Base-by-base conservation (phyloP, 2,329 filamentous ascomycete genomes). In the Gaeumannomyces sp. region DNA sequence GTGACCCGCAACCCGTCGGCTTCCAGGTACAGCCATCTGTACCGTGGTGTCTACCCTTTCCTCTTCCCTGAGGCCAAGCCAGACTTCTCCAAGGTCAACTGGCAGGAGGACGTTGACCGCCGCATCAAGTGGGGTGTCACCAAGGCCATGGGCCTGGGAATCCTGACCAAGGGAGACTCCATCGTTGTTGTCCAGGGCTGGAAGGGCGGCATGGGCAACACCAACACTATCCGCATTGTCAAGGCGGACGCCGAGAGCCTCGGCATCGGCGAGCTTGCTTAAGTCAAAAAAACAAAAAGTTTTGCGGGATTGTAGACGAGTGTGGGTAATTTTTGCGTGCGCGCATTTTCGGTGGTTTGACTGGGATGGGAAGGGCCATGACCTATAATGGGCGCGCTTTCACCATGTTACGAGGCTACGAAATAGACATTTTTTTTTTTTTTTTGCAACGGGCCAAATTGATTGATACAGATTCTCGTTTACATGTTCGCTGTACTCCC, bases 1-100 rank as follows among this genome's bases (percentile, higher is more conserved):
- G 91, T 99, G 69, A 97, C 94, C 69, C 90, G 95, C 73, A 97
- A 90, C 77, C 80, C 87, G 61, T 87, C 85, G 70, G 92, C 95
- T 63, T 90, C 93, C 67, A 86, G 95, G 80, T 98, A 95, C 79
- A 90, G 88, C 70, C 95, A 99, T 79, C 81, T 99, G 77, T 98
- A 97, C 83, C 94, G 95, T 76, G 95, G 95, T 72, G 94, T 99
- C 68, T 99, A 97, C 77, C 95, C 95, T 66, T 99, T 99, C 90
- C 84, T 90, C 74, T 98, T 97, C 85, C 86, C 89, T 64, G 91
- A 97, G 83, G 80, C 82, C 73, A 98, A 98, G 88, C 95, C 95
- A 72, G 92, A 99, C 82, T 99, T 98, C 80, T 86, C 85, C 77
- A 86, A 90, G 79, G 87, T 90, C 74, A 93, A 96, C 81, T 99